Percentiles rank a stretch among this genome's conserved stretches.
phyloP scores from a whole-genome alignment of 768 basidiomycete genomes.

The Pulveroboletus sp. region DNA sequence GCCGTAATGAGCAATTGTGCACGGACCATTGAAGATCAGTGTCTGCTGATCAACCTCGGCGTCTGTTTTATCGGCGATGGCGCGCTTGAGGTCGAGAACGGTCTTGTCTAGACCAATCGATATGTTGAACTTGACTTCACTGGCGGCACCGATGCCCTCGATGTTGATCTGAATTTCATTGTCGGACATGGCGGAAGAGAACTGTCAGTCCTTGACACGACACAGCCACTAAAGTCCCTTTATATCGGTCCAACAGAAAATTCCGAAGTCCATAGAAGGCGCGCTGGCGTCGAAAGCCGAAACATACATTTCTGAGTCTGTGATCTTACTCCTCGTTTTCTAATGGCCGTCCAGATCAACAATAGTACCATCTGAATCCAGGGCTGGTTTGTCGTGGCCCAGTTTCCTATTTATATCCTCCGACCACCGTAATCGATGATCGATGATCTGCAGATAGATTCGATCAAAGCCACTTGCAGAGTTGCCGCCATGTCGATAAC shows the following conservation, averaged over 20 bases:
- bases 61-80: slow-evolving; percentile 81
- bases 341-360: slow-evolving; percentile 59
- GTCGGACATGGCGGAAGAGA: slow-evolving; percentile 48
- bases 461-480: too few relatives aligned
- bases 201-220: not conserved
- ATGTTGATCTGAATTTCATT: slow-evolving; percentile 64
- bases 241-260: too few relatives aligned
- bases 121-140: slow-evolving; percentile 90
- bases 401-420: too few relatives aligned
- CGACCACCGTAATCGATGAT: too few relatives aligned
- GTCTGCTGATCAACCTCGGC: slow-evolving; percentile 85
- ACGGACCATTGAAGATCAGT: slow-evolving; percentile 85
- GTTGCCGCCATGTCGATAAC: too few relatives aligned
- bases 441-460: too few relatives aligned
- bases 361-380: slow-evolving; percentile 57
- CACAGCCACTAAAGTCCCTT: slow-evolving; percentile 25
- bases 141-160: slow-evolving; percentile 79
- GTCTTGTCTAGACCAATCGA: slow-evolving; percentile 79
- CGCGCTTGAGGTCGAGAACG: slow-evolving; percentile 86
- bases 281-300: slow-evolving; percentile 46
- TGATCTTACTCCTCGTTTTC: slow-evolving; percentile 56
- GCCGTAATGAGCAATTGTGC: slow-evolving; percentile 5
- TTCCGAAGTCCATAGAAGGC: too few relatives aligned
- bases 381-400: slow-evolving; percentile 67
- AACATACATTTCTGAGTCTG: slow-evolving; percentile 57